A percentile compares a stretch with the other conserved stretches of the same genome.
phyloP scores from a whole-genome alignment of 2,329 filamentous ascomycete genomes.

The Phoma herbarum region DNA sequence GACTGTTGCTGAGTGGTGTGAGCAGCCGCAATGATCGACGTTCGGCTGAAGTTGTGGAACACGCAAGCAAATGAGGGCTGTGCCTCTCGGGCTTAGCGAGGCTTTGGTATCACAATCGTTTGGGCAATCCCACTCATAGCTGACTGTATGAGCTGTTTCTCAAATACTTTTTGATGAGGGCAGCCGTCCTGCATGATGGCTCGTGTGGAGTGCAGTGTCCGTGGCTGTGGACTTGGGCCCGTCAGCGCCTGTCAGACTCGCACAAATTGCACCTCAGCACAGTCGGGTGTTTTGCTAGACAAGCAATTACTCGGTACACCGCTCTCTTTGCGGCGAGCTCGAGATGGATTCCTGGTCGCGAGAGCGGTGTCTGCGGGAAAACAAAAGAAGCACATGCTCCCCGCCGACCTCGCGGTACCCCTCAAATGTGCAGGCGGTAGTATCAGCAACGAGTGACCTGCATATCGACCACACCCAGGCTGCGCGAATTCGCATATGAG shows the following conservation, averaged over 20 bases:
- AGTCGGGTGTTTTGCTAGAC: slow-evolving; percentile 18
- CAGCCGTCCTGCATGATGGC: slow-evolving; percentile 12
- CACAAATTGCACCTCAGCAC: slow-evolving; percentile 6
- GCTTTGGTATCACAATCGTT: slow-evolving; percentile 3
- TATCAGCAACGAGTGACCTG: slow-evolving; percentile 14
- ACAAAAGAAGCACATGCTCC: slow-evolving; percentile 18
- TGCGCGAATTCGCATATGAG: slow-evolving; percentile 20
- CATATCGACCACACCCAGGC: slow-evolving; percentile 23
- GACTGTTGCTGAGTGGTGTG: slow-evolving; percentile 9
- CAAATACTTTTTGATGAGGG: slow-evolving; percentile 10
- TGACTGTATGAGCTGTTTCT: slow-evolving; percentile 8
- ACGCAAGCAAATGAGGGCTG: slow-evolving; percentile 7
- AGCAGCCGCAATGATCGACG: slow-evolving; percentile 10
- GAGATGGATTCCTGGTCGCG: neutral
- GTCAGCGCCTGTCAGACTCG: slow-evolving; percentile 16
- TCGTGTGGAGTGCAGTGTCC: slow-evolving; percentile 10
- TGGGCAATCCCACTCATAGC: slow-evolving; percentile 13
- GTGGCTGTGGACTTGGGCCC: slow-evolving; percentile 2
- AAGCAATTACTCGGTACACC: slow-evolving; percentile 15
- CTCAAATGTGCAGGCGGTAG: slow-evolving; percentile 15
- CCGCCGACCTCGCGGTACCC: slow-evolving; percentile 12
- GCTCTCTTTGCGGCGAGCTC: slow-evolving; percentile 6
- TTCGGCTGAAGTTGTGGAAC: slow-evolving; percentile 15
- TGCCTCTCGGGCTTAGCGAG: slow-evolving; percentile 19
- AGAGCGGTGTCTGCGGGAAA: slow-evolving; percentile 16